phyloP scores from a whole-genome alignment of 106 monocot species.

The Dendrobium catenatum region DNA sequence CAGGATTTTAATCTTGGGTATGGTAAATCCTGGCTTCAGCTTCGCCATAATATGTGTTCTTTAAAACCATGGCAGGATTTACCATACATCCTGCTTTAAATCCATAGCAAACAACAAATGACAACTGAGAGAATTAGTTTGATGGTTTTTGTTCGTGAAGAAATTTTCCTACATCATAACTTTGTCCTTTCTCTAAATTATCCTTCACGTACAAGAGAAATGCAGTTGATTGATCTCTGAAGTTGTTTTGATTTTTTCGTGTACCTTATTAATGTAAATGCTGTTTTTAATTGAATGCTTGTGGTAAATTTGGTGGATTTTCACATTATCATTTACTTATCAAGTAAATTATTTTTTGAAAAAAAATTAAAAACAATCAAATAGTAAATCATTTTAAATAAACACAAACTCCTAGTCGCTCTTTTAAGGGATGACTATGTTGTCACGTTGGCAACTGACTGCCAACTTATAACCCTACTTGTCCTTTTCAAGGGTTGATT shows the following conservation, averaged over 20 bases:
- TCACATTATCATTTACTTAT: not conserved
- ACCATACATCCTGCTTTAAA: not conserved
- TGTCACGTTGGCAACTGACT: no score
- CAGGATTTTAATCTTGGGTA: no score
- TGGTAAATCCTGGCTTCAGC: no score
- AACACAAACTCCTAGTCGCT: no score
- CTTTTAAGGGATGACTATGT: no score
- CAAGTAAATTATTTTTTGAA: not conserved
- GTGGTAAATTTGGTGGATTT: not conserved
- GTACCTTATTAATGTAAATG: not conserved
- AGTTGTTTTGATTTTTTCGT: not conserved
- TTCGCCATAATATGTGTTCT: not conserved
- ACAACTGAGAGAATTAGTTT: not conserved
- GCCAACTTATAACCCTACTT: no score
- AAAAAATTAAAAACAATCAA: no score
- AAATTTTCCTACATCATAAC: not conserved
- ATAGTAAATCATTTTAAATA: no score
- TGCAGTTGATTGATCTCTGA: not conserved
- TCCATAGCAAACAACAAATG: not conserved
- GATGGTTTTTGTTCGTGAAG: not conserved
- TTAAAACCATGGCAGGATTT: not conserved
- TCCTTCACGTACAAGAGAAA: not conserved
- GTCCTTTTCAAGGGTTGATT: no score
- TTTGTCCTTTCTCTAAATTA: not conserved
- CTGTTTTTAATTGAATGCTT: conserved; percentile 1